A percentile compares a stretch with the other conserved stretches of the same genome.
Conservation (phyloP, 805 yeast species). For the Starmerella apicola region DNA sequence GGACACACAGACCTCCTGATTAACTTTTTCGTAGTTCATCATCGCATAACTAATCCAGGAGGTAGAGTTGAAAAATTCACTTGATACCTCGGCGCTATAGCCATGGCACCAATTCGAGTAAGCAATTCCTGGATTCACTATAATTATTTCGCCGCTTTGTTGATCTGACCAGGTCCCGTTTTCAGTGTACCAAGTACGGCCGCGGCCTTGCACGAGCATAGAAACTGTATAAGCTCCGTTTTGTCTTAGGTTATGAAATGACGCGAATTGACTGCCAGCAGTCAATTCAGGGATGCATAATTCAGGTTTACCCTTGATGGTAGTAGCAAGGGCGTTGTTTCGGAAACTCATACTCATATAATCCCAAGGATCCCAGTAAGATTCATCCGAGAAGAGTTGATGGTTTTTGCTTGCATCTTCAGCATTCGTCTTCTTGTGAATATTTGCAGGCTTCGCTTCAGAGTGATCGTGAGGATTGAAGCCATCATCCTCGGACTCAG, state of each 20-base stretch:
- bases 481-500: too few relatives aligned
- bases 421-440: neutral
- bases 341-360: conserved; percentile 4
- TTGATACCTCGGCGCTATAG: conserved; percentile 2
- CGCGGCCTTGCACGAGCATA: conserved; percentile 7
- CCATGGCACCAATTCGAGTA: conserved; percentile 12
- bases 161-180: conserved; percentile 10
- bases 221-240: neutral
- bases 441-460: neutral
- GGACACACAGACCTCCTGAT: neutral
- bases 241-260: conserved; percentile 1
- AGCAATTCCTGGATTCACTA: conserved; percentile 3
- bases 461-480: neutral
- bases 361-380: conserved; percentile 6
- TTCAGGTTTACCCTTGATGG: conserved; percentile 11
- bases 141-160: conserved; percentile 6
- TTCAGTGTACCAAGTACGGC: conserved; percentile 10
- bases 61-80: neutral
- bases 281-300: conserved; percentile 8
- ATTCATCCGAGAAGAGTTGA: too few relatives aligned
- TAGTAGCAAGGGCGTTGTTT: neutral
- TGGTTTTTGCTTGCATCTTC: neutral
- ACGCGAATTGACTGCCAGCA: conserved; percentile 8
- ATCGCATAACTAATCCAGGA: neutral
- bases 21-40: neutral